A percentile compares a stretch with the other conserved stretches of the same genome.
Evolutionary conservation across 2,329 filamentous ascomycete species (phyloP).

Genomic region (Ophiostoma piceae): DNA sequence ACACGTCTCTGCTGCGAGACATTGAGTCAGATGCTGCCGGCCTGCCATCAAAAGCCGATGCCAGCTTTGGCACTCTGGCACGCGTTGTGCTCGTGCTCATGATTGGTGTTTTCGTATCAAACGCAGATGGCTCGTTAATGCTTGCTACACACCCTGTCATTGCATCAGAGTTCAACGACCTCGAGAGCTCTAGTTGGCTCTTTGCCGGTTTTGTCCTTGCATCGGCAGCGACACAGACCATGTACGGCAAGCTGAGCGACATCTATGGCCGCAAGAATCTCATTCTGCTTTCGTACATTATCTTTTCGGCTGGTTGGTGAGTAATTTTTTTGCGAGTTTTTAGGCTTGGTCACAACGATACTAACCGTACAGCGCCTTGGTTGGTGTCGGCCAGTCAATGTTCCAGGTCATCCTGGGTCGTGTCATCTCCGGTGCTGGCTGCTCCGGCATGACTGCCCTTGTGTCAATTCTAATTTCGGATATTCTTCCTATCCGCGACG

Average conservation of each 20-base stretch:
- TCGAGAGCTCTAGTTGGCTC: slow-evolving; percentile 55
- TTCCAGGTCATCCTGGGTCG: slow-evolving; percentile 47
- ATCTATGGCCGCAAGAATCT: slow-evolving; percentile 52
- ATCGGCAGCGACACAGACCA: slow-evolving; percentile 46
- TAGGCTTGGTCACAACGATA: too few relatives aligned
- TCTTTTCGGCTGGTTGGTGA: slow-evolving; percentile 48
- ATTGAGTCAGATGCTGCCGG: slow-evolving; percentile 20
- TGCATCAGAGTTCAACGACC: slow-evolving; percentile 54
- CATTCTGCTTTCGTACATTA: slow-evolving; percentile 44
- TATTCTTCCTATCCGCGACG: slow-evolving; percentile 47
- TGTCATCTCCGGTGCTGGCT: slow-evolving; percentile 48
- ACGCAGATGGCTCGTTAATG: slow-evolving; percentile 59
- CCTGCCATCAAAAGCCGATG: background rate
- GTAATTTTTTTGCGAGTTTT: too few relatives aligned
- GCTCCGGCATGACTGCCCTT: slow-evolving; percentile 47
- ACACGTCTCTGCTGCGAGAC: slow-evolving; percentile 23
- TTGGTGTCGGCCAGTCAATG: slow-evolving; percentile 44
- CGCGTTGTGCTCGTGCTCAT: slow-evolving; percentile 25
- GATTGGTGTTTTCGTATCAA: slow-evolving; percentile 57
- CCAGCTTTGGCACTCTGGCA: background rate
- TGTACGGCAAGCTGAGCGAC: slow-evolving; percentile 54
- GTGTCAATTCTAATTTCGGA: slow-evolving; percentile 52
- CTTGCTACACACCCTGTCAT: slow-evolving; percentile 61
- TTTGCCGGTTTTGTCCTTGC: slow-evolving; percentile 50
- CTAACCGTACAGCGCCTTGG: slow-evolving; percentile 30